These are phyloP conservation scores for Silybum marianum DNA, from an alignment of 129 eudicot genomes.

Conservation along the genomic window DNA sequence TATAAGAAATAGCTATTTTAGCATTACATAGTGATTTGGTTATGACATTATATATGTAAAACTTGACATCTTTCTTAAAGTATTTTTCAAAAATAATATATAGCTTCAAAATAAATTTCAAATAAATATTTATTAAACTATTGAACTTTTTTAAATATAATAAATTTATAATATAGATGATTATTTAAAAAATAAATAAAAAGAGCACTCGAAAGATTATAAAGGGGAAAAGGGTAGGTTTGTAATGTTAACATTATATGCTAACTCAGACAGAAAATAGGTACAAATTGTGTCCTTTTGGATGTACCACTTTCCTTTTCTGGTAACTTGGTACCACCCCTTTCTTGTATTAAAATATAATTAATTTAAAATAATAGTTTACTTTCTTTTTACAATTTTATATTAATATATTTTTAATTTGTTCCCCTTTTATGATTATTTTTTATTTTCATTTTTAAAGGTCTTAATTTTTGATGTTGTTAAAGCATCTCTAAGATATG, in stretches of 20 bases:
- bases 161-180: not conserved
- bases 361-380: not conserved
- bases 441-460: not conserved
- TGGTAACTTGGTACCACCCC: not conserved
- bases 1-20: no score
- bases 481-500: no score
- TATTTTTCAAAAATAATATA: no score
- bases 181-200: not conserved
- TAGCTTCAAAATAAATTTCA: no score
- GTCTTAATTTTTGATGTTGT: not conserved
- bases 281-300: not conserved
- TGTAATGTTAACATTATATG: not conserved
- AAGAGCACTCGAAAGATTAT: not conserved
- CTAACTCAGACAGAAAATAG: not conserved
- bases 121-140: not conserved
- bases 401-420: not conserved
- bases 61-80: no score
- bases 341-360: not conserved
- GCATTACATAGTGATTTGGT: not conserved
- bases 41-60: not conserved
- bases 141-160: no score
- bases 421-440: not conserved
- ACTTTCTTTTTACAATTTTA: not conserved
- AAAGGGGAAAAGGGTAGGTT: not conserved
- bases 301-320: not conserved